A percentile compares a stretch with the other conserved stretches of the same genome.
These are phyloP conservation scores for Schizochytrium sp. DNA, from an alignment of 108 stramenopile species.

Conservation along the genomic window DNA sequence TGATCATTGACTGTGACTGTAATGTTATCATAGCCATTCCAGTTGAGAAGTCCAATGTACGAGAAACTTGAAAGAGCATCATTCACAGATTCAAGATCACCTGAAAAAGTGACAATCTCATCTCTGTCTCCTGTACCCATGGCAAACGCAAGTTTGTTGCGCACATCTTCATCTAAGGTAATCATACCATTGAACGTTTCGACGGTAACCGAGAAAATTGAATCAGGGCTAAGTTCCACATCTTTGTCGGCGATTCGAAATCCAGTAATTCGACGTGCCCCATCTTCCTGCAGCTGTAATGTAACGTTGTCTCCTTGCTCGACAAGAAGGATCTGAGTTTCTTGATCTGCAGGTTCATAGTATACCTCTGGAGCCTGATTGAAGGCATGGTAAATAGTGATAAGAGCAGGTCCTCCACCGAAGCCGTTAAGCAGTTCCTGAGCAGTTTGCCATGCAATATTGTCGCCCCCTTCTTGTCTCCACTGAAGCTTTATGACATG, in stretches of 20 bases:
- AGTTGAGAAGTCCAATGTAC: constrained; percentile 59
- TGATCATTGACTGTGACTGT: constrained; percentile 56
- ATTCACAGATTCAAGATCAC: background rate
- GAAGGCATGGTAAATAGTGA: constrained; percentile 3
- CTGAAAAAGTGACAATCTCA: constrained; percentile 60
- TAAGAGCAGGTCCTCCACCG: constrained; percentile 32
- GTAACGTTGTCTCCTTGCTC: background rate
- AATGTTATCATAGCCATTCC: constrained; percentile 22
- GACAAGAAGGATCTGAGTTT: background rate
- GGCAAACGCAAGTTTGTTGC: background rate
- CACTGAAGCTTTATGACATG: constrained; percentile 64
- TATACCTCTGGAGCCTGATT: constrained; percentile 32
- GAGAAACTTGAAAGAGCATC: background rate
- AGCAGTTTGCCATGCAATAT: constrained; percentile 38
- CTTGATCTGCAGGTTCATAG: constrained; percentile 36
- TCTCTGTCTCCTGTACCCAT: constrained; percentile 50
- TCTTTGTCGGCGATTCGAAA: constrained; percentile 52
- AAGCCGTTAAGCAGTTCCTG: constrained; percentile 61
- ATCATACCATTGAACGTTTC: constrained; percentile 21
- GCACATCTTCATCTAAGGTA: background rate
- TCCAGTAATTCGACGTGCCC: constrained; percentile 24
- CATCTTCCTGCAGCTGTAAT: background rate
- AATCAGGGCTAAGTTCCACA: constrained; percentile 27
- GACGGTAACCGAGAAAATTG: constrained; percentile 24
- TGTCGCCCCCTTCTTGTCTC: constrained; percentile 35